These are phyloP conservation scores for Talaromyces sp. DNA, from an alignment of 2,329 filamentous ascomycete genomes.

Conservation along the genomic window DNA sequence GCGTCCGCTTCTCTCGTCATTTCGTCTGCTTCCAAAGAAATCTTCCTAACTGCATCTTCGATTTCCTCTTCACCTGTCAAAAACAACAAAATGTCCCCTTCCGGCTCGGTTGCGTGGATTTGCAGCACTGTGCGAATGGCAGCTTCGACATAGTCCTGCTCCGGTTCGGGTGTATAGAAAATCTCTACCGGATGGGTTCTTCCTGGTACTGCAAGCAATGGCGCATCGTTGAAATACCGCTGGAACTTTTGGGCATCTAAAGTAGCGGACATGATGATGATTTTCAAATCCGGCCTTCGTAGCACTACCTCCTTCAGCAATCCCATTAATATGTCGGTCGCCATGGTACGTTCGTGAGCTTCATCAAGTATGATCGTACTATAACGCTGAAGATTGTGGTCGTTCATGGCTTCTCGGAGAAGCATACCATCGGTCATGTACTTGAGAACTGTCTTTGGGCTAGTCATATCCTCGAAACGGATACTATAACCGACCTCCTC, in stretches of 20 bases:
- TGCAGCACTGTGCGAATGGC: constrained; percentile 91
- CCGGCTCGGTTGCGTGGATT: constrained; percentile 87
- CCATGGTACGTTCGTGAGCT: constrained; percentile 94
- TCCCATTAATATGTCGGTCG: constrained; percentile 96
- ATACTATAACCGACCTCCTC: constrained; percentile 98
- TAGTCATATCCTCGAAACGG: constrained; percentile 94
- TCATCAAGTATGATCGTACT: constrained; percentile 98
- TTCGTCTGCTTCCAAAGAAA: constrained; percentile 84
- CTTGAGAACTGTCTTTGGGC: constrained; percentile 85
- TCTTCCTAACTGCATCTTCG: constrained; percentile 91
- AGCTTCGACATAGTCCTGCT: constrained; percentile 94
- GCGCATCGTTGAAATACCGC: constrained; percentile 91
- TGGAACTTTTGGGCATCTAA: constrained; percentile 98
- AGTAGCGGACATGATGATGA: constrained; percentile 98
- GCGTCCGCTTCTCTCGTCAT: constrained; percentile 87
- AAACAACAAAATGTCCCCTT: constrained; percentile 92
- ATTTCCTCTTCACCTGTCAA: constrained; percentile 98
- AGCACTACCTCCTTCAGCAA: constrained; percentile 84
- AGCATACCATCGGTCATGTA: constrained; percentile 99
- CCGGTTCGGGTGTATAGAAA: constrained; percentile 94
- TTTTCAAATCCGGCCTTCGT: constrained; percentile 84
- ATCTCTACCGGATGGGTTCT: constrained; percentile 96
- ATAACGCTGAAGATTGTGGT: constrained; percentile 85
- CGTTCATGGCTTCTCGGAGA: constrained; percentile 91
- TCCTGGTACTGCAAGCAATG: constrained; percentile 87